Evolutionary conservation across 345 rosid genomes (phyloP).

Genomic region (Cardamine chenopodiifolia): DNA sequence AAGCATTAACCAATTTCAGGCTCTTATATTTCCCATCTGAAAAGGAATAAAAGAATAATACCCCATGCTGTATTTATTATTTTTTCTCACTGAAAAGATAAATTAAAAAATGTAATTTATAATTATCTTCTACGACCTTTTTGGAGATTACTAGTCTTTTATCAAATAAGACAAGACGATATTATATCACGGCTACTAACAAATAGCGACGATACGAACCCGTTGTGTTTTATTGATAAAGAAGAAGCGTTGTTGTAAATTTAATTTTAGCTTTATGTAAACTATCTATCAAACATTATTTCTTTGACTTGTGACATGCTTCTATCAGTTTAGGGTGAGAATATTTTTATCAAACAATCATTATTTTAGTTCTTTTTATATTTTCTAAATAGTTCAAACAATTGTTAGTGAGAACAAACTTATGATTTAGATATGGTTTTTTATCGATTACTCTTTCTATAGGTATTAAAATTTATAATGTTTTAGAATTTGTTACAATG

Average conservation of each 20-base stretch:
- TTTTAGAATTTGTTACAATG: too few species aligned
- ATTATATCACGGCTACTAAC: constrained; percentile 13
- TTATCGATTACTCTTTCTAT: too few species aligned
- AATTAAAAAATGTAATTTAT: background rate
- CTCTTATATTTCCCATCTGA: constrained; percentile 23
- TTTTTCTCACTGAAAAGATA: background rate
- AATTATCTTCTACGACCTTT: background rate
- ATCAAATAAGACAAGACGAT: constrained; percentile 16
- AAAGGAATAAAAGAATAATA: constrained; percentile 39
- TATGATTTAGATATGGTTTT: too few species aligned
- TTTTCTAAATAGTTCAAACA: background rate
- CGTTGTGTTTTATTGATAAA: constrained; percentile 15
- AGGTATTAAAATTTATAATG: too few species aligned
- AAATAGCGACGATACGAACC: constrained; percentile 28
- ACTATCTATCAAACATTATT: too few species aligned
- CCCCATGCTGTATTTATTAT: constrained; percentile 26
- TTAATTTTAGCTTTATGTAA: background rate
- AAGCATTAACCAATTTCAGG: constrained; percentile 32
- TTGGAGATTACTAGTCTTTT: background rate
- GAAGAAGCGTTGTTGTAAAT: background rate
- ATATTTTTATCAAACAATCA: too few species aligned
- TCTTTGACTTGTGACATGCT: too few species aligned
- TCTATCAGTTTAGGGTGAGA: too few species aligned
- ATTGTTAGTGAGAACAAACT: background rate
- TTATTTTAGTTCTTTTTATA: too few species aligned